Conservation (phyloP, 495 filamentous ascomycete genomes). For the Aspergillus campestris region DNA sequence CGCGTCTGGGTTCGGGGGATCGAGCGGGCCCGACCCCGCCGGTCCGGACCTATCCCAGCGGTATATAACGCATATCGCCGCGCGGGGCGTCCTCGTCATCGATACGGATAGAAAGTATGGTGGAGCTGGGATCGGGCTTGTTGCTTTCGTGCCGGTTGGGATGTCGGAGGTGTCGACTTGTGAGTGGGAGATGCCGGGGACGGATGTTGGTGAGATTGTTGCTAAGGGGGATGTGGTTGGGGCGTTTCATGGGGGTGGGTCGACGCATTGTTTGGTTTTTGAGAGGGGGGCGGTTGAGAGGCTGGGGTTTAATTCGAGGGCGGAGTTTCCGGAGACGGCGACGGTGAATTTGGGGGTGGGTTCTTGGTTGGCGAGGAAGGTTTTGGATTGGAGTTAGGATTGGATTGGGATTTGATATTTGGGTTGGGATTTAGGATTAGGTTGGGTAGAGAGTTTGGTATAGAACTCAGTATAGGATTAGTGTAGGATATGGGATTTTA, state of each 20-base stretch:
- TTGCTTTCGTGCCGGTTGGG: slow-evolving; percentile 50
- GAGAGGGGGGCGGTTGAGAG: background rate
- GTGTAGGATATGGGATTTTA: no score
- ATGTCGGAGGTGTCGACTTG: slow-evolving; percentile 60
- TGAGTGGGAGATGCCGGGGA: slow-evolving; percentile 38
- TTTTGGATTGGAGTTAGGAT: no score
- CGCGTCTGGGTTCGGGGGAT: slow-evolving; percentile 6
- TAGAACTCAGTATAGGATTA: no score
- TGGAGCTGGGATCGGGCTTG: slow-evolving; percentile 42
- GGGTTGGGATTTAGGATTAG: no score
- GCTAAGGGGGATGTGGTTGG: slow-evolving; percentile 52
- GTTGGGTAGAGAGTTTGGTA: no score
- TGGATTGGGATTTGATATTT: no score
- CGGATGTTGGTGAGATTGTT: slow-evolving; percentile 47
- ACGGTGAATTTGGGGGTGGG: background rate
- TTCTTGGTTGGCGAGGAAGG: background rate
- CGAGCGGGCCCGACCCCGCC: background rate
- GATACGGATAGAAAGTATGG: slow-evolving; percentile 37
- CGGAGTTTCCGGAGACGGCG: background rate
- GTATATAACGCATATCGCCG: slow-evolving; percentile 45
- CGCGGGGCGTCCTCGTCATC: slow-evolving; percentile 53
- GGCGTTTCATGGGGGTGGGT: slow-evolving; percentile 50
- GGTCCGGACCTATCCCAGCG: slow-evolving; percentile 34
- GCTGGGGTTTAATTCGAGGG: background rate
- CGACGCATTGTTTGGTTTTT: background rate